A percentile compares a stretch with the other conserved stretches of the same genome.
Evolutionary conservation across 2,329 filamentous ascomycete species (phyloP).

Genomic region (Aspergillus ibericus): DNA sequence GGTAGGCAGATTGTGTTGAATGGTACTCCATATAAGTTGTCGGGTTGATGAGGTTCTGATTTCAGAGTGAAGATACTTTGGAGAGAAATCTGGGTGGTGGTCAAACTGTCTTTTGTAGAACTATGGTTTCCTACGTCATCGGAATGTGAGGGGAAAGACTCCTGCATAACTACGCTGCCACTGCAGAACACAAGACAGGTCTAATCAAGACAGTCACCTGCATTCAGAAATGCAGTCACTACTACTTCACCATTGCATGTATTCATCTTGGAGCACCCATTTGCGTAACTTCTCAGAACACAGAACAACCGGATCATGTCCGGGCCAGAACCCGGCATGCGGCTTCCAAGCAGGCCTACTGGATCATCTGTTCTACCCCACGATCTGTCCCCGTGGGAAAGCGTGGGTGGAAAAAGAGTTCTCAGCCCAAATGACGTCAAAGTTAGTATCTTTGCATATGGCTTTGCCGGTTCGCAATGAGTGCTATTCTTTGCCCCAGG

Average conservation of each 20-base stretch:
- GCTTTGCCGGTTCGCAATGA: conserved; percentile 33
- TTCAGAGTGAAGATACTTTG: too few species aligned
- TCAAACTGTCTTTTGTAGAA: too few species aligned
- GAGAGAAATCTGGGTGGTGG: too few species aligned
- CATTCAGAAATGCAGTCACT: background rate
- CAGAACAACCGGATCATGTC: conserved; percentile 29
- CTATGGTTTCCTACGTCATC: too few species aligned
- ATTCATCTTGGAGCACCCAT: conserved; percentile 34
- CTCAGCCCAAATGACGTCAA: conserved; percentile 25
- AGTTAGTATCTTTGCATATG: conserved; percentile 34
- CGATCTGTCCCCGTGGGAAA: conserved; percentile 33
- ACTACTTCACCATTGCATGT: conserved; percentile 30
- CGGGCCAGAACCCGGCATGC: conserved; percentile 1
- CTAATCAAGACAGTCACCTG: background rate
- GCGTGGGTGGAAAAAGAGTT: conserved; percentile 34
- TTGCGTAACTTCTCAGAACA: conserved; percentile 26
- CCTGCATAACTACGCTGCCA: too few species aligned
- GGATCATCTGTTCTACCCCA: conserved; percentile 27
- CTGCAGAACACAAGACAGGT: background rate
- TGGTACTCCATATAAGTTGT: too few species aligned
- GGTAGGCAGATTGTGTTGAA: background rate
- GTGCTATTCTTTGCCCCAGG: conserved; percentile 27
- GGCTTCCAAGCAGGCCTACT: conserved; percentile 22
- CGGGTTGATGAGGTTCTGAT: background rate
- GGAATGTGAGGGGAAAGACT: background rate